Conservation (phyloP, 805 yeast genomes). For the Hanseniaspora occidentalis region DNA sequence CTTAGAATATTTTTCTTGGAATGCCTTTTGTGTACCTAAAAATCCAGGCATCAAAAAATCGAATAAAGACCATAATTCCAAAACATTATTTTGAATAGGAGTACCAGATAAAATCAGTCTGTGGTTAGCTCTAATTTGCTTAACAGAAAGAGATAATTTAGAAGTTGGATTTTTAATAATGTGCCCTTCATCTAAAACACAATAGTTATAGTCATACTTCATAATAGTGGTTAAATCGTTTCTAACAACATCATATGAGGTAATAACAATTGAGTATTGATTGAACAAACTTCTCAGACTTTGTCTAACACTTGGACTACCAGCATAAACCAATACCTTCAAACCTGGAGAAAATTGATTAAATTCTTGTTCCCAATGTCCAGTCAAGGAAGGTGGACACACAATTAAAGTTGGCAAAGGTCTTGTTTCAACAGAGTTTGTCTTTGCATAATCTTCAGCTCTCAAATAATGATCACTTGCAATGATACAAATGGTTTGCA, state of each 20-base stretch:
- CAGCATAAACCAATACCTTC: constrained; percentile 77
- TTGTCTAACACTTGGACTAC: constrained; percentile 69
- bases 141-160: constrained; percentile 80
- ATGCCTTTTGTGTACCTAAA: constrained; percentile 84
- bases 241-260: constrained; percentile 93
- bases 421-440: constrained; percentile 53
- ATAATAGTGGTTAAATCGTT: constrained; percentile 66
- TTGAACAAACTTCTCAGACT: constrained; percentile 40
- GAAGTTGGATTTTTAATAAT: constrained; percentile 87
- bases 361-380: constrained; percentile 97
- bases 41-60: constrained; percentile 99
- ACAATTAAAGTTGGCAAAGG: constrained; percentile 74
- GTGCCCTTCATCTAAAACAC: constrained; percentile 96
- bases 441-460: constrained; percentile 48
- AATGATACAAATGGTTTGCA: constrained; percentile 93
- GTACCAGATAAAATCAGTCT: constrained; percentile 89
- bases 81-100: constrained; percentile 93
- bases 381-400: constrained; percentile 96
- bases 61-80: constrained; percentile 94
- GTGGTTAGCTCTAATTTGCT: constrained; percentile 72
- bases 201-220: constrained; percentile 67
- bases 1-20: constrained; percentile 92
- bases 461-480: constrained; percentile 91
- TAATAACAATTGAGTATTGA: constrained; percentile 72
- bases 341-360: constrained; percentile 81